Conservation (phyloP, 2,329 filamentous ascomycete genomes). For the Phaeosphaeria sp. region DNA sequence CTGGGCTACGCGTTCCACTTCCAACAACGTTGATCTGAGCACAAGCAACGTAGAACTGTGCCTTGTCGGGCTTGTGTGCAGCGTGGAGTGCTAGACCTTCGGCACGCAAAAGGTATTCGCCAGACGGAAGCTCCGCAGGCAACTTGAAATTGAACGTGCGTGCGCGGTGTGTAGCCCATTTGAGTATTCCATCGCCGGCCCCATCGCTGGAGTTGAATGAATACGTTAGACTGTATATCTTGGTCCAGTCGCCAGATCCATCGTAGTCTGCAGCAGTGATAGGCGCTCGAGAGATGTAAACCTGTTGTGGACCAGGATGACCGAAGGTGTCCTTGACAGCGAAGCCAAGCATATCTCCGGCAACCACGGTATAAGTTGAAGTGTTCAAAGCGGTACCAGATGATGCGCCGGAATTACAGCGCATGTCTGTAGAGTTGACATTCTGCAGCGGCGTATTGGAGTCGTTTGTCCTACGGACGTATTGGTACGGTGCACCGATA, state of each 20-base stretch:
- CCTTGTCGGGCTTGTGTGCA: constrained; percentile 28
- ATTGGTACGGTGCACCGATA: constrained; percentile 31
- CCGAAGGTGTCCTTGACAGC: constrained; percentile 55
- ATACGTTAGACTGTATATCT: constrained; percentile 39
- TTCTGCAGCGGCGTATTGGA: constrained; percentile 31
- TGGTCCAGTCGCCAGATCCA: constrained; percentile 35
- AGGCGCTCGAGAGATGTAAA: constrained; percentile 37
- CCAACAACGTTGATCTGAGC: constrained; percentile 51
- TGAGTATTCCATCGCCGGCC: constrained; percentile 18
- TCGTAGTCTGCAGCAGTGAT: constrained; percentile 22
- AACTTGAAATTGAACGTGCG: constrained; percentile 43
- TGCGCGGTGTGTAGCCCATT: constrained; percentile 37
- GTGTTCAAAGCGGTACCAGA: constrained; percentile 25
- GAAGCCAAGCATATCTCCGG: constrained; percentile 56
- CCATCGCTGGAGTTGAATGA: constrained; percentile 37
- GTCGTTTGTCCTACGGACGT: constrained; percentile 31
- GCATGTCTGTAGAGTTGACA: constrained; percentile 31
- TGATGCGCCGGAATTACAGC: constrained; percentile 30
- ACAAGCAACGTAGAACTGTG: constrained; percentile 55
- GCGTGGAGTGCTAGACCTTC: constrained; percentile 47
- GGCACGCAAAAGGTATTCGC: constrained; percentile 53
- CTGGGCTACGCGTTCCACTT: constrained; percentile 32
- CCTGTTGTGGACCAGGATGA: constrained; percentile 34
- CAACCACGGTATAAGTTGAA: constrained; percentile 25
- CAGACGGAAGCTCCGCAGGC: constrained; percentile 44